phyloP scores from a whole-genome alignment of 2,329 filamentous ascomycete genomes.

The Zymoseptoria passerinii region DNA sequence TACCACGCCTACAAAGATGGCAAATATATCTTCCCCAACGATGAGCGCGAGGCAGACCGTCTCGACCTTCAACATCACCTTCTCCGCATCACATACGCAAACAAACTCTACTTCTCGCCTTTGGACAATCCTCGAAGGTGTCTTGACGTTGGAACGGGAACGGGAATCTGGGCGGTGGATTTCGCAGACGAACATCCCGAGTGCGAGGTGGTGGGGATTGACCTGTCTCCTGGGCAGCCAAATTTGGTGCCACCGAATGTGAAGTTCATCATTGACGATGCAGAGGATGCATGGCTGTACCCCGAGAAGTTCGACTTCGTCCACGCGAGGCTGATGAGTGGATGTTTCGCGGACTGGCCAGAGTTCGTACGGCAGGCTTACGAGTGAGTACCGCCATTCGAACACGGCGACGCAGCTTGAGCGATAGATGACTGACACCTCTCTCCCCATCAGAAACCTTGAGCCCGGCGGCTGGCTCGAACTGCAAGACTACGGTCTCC shows the following conservation, averaged over 20 bases:
- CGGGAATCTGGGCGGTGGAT: constrained; percentile 51
- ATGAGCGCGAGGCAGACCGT: constrained; percentile 33
- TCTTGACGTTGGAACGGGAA: constrained; percentile 47
- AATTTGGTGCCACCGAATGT: constrained; percentile 50
- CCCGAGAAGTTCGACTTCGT: constrained; percentile 49
- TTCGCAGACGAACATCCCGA: constrained; percentile 39
- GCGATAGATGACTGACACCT: constrained; percentile 9
- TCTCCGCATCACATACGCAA: constrained; percentile 41
- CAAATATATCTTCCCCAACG: constrained; percentile 36
- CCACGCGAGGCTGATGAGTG: constrained; percentile 44
- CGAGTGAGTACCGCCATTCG: constrained; percentile 24
- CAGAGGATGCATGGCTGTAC: constrained; percentile 52
- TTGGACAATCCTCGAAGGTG: constrained; percentile 35
- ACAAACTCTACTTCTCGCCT: constrained; percentile 40
- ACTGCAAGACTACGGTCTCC: constrained; percentile 41
- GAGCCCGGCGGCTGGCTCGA: constrained; percentile 46
- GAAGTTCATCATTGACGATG: constrained; percentile 56
- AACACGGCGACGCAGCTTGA: not conserved
- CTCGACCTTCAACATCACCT: constrained; percentile 37
- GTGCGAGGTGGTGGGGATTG: constrained; percentile 37
- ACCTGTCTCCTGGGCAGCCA: constrained; percentile 45
- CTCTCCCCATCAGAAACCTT: constrained; percentile 29
- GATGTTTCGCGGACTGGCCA: constrained; percentile 47
- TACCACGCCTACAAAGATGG: constrained; percentile 35
- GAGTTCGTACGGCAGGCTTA: constrained; percentile 43